These are phyloP conservation scores for Cucurbita argyrosperma DNA, from an alignment of 306 rosid genomes.

Conservation along the genomic window DNA sequence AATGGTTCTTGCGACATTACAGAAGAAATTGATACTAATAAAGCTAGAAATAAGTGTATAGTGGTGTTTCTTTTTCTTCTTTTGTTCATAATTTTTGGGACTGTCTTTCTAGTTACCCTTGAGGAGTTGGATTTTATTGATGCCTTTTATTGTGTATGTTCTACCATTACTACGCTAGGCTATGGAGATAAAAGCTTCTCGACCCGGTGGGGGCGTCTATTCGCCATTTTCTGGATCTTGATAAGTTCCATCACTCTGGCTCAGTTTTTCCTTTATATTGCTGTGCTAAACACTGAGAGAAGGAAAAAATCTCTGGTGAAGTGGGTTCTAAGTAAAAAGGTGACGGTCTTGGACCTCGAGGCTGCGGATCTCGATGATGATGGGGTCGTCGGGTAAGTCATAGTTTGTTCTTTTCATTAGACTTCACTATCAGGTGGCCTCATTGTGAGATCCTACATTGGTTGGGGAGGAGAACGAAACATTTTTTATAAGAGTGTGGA, in stretches of 20 bases:
- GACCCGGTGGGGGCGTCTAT: slow-evolving; percentile 52
- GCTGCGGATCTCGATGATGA: slow-evolving; percentile 74
- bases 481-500: too few species aligned
- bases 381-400: slow-evolving; percentile 56
- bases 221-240: slow-evolving; percentile 75
- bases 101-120: slow-evolving; percentile 14
- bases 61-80: slow-evolving; percentile 16
- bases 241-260: slow-evolving; percentile 52
- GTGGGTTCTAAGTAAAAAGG: slow-evolving; percentile 45
- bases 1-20: not conserved
- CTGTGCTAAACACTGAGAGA: slow-evolving; percentile 58
- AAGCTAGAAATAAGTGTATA: slow-evolving; percentile 24
- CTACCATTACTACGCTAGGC: slow-evolving; percentile 35
- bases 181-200: slow-evolving; percentile 81
- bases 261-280: slow-evolving; percentile 60
- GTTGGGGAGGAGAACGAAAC: too few species aligned
- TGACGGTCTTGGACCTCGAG: slow-evolving; percentile 53
- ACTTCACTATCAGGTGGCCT: not conserved
- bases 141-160: slow-evolving; percentile 43
- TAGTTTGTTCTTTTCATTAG: not conserved
- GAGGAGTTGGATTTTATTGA: slow-evolving; percentile 27
- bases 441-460: not conserved
- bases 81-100: slow-evolving; percentile 22
- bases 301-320: slow-evolving; percentile 40
- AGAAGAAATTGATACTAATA: slow-evolving; percentile 13